These are phyloP conservation scores for Pythium dissimile DNA, from an alignment of 352 stramenopile genomes.

Conservation along the genomic window DNA sequence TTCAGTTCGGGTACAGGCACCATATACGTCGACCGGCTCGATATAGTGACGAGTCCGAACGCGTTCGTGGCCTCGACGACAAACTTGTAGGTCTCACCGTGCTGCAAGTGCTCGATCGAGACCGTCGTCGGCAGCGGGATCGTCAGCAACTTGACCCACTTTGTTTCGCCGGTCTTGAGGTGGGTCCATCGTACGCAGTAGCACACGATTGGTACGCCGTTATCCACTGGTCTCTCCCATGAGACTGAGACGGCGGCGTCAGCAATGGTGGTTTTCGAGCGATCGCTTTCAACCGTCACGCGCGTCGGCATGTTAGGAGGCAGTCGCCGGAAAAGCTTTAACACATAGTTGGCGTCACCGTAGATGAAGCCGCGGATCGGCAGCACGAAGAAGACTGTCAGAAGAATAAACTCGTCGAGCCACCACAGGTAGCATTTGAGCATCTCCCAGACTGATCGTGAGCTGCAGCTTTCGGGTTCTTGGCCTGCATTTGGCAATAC, in stretches of 20 bases:
- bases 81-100: constrained; percentile 85
- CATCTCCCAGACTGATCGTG: constrained; percentile 17
- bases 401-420: constrained; percentile 78
- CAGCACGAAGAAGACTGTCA: constrained; percentile 71
- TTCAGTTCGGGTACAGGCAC: constrained; percentile 73
- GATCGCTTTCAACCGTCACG: constrained; percentile 65
- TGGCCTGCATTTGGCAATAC: not conserved
- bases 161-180: constrained; percentile 68
- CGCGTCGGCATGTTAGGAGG: constrained; percentile 80
- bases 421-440: constrained; percentile 80
- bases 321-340: constrained; percentile 60
- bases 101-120: constrained; percentile 51
- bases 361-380: constrained; percentile 83
- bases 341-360: constrained; percentile 70
- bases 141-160: constrained; percentile 72
- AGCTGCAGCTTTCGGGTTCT: constrained; percentile 2
- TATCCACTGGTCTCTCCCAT: constrained; percentile 77
- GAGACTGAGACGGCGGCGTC: constrained; percentile 61
- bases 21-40: constrained; percentile 84
- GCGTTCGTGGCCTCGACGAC: constrained; percentile 79
- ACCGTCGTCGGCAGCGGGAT: constrained; percentile 65
- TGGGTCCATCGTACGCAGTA: constrained; percentile 82
- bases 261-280: constrained; percentile 48
- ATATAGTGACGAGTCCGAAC: constrained; percentile 71
- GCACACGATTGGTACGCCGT: constrained; percentile 77